Evolutionary conservation across 139 green algal species (phyloP).

Genomic region (Chlamydomonas schloesseri): DNA sequence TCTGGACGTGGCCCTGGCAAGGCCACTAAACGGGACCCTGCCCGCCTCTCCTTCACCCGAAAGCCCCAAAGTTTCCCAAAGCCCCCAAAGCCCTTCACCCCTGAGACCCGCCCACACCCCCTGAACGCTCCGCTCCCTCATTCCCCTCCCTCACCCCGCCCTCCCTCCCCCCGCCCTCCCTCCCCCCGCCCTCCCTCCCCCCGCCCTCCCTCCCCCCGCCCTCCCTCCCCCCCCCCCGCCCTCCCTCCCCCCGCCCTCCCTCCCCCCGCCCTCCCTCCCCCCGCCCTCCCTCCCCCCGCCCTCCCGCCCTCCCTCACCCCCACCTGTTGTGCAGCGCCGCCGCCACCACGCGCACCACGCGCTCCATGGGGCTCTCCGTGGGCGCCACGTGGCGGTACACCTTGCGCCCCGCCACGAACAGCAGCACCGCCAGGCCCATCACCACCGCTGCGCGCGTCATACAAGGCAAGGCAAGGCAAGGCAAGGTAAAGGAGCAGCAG

Average conservation of each 20-base stretch:
- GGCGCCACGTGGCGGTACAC: conserved; percentile 71
- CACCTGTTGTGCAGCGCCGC: conserved; percentile 74
- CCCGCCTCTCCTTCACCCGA: too few relatives aligned
- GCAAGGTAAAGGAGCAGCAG: too few relatives aligned
- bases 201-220: too few relatives aligned
- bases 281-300: not conserved
- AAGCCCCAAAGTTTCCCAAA: too few relatives aligned
- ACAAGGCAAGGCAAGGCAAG: too few relatives aligned
- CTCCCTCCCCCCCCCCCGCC: not conserved
- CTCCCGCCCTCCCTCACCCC: not conserved
- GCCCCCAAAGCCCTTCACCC: too few relatives aligned
- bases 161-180: too few relatives aligned
- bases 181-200: too few relatives aligned
- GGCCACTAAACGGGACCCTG: too few relatives aligned
- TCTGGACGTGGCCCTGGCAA: too few relatives aligned
- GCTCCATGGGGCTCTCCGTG: conserved; percentile 85
- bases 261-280: not conserved
- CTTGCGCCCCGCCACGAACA: conserved; percentile 76
- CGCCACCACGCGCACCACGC: conserved; percentile 84
- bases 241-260: not conserved
- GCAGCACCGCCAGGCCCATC: conserved; percentile 84
- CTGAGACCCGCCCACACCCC: too few relatives aligned
- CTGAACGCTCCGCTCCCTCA: too few relatives aligned
- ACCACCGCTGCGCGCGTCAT: conserved; percentile 65
- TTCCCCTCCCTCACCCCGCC: not conserved